Percentiles rank a stretch among this genome's conserved stretches.
Conservation (phyloP, 1,284 basidiomycete genomes). For the Schizopora paradoxa region DNA sequence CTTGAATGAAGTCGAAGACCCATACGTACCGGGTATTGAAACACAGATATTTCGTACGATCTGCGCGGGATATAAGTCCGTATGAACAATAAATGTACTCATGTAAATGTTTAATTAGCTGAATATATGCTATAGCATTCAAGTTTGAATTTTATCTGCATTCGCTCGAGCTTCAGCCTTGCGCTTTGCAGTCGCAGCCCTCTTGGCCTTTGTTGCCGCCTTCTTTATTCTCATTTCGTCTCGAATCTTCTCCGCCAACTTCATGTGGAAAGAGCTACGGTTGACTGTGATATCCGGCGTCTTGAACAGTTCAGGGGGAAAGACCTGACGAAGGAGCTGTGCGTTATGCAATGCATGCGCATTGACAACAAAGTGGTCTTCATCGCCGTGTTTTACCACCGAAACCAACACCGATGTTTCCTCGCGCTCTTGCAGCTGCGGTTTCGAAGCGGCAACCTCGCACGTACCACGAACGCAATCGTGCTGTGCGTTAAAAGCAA, state of each 20-base stretch:
- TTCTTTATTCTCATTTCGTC: neutral
- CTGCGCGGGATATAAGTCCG: no score
- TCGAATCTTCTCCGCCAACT: neutral
- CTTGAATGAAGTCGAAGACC: neutral
- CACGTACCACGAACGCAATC: conserved; percentile 6
- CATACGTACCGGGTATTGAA: neutral
- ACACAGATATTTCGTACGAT: neutral
- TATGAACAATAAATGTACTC: neutral
- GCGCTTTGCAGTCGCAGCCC: neutral
- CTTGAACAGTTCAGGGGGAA: no score
- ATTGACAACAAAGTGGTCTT: conserved; percentile 8
- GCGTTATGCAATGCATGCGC: conserved; percentile 10
- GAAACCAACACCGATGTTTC: neutral
- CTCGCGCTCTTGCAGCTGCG: conserved; percentile 5
- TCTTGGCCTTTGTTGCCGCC: neutral
- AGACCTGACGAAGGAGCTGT: neutral
- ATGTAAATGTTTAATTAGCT: neutral
- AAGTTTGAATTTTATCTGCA: neutral
- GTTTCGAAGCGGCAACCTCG: neutral
- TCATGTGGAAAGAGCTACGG: no score
- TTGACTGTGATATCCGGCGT: neutral
- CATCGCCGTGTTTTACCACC: neutral
- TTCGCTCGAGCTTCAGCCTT: neutral
- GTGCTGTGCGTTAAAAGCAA: conserved; percentile 11
- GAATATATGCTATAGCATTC: neutral